Evolutionary conservation across 352 stramenopile species (phyloP).

Genomic region (Pythium diclinum): DNA sequence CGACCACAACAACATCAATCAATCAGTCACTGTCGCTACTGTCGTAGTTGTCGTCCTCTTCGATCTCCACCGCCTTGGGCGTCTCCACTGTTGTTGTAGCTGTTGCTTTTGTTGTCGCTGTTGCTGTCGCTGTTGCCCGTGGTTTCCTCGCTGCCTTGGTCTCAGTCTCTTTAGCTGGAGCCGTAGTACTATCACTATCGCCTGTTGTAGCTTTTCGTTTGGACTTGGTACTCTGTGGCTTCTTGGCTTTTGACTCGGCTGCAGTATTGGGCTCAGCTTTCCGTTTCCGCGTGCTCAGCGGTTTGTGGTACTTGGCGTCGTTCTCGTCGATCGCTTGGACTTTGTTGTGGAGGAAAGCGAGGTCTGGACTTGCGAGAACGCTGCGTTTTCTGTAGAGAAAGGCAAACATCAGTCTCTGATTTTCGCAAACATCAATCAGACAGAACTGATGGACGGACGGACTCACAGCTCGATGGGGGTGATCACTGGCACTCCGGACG

Average conservation of each 20-base stretch:
- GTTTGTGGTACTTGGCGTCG: conserved; percentile 56
- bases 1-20: neutral
- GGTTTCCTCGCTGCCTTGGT: neutral
- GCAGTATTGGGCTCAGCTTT: conserved; percentile 5
- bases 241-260: neutral
- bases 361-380: conserved; percentile 38
- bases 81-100: neutral
- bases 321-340: conserved; percentile 57
- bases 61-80: conserved; percentile 30
- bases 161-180: neutral
- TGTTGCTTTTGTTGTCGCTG: neutral
- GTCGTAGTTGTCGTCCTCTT: conserved; percentile 75
- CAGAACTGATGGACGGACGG: neutral
- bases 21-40: conserved; percentile 62
- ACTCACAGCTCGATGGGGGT: conserved; percentile 66
- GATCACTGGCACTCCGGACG: conserved; percentile 24
- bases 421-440: neutral
- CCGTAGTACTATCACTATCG: neutral
- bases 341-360: conserved; percentile 55
- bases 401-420: conserved; percentile 7
- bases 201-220: conserved; percentile 1
- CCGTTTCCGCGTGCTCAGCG: conserved; percentile 23
- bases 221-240: neutral
- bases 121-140: neutral
- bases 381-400: conserved; percentile 43